Base-by-base conservation (phyloP, 768 basidiomycete species). In the Rhizopogon vinicolor region DNA sequence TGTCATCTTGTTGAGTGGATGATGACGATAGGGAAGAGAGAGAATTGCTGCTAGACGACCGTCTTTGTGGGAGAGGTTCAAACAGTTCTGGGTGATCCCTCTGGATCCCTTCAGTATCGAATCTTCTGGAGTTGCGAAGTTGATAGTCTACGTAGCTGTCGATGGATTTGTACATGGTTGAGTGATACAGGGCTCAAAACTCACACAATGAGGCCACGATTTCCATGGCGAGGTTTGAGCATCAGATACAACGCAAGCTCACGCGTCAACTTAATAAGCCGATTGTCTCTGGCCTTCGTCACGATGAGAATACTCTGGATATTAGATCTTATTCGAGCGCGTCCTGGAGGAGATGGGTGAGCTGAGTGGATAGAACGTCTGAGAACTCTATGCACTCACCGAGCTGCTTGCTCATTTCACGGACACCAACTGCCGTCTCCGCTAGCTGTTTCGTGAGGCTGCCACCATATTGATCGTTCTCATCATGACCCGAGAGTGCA, bases 331-430 rank as follows among this genome's bases (percentile, higher is more conserved):
- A 98, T 91, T 33, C 93, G 83, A 4, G 96, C 93, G 53, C 96
- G 89, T 52, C 96, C 95, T 98, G 64, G 44, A 31, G 39, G 25
- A 39, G 22, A 10, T 56, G 25, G 25, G 4, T 57, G 7, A 5
- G 14, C 14, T 48, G 60, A 67, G 57, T 22, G 51, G 37, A 48
- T 35, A 35, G 40, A 45, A 37, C 29, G 49, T 41, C 49, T 42
- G 48, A 48, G 51, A 37, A 35, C 12, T 52, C 42, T 46, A 59
- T 33, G 37, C 29, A 74, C 80, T 65, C 62, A 93, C 96, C 97
- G 16, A 99, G 86, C 70, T 96, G 92, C 71, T 96, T 96, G 83
- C 93, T 96, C 93, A 98, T 95, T 73, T 99, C 97, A 46, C 97
- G 82, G 10, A 99, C 97, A 40, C 93, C 90, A 12, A 93, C 91